Base-by-base conservation (phyloP, 169 alveolate species). In the Plasmodium billcollinsi region DNA sequence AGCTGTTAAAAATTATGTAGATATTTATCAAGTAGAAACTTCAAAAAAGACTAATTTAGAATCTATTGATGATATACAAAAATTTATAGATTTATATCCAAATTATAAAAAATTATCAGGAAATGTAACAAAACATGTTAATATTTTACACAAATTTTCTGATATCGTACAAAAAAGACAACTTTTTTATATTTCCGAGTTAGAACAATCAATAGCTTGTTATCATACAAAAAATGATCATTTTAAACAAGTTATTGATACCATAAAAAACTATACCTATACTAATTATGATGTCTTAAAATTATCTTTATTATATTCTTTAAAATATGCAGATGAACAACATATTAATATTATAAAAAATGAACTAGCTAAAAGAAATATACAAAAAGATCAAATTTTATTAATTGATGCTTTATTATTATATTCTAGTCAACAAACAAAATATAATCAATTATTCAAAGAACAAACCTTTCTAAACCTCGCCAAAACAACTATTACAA, bases 51-150 rank as follows among this genome's bases (percentile, higher is more conserved):
- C 69, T 24, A 93, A 96, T 75, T 94, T 96, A 43, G 96, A 95
- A 54, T 93, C 97, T 5, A 95, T 97, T 63, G 98, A 97, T 88
- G 99, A 97, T 73, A 94, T 97, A 92, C 92, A 96, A 65, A 95
- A 96, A 78, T 95, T 96, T 70, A 95, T 97, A 65, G 97, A 96
- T 29, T 93, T 78, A 61, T 95, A 95, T 62, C 99, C 99, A 26
- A 98, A 97, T 72, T 96, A 96, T 63, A 96, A 94, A 52, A 96
- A 95, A 78, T 92, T 94, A 39, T 96, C 97, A 52, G 96, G 96
- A 49, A 95, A 96, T 75, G 95, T 97, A 3, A 94, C 96, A 18
- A 97, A 97, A 20, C 99, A 97, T 90, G 97, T 96, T 39, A 96
- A 96, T 75, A 90, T 97, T 52, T 93, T 95, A 76, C 95, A 94